phyloP scores from a whole-genome alignment of 306 rosid genomes.

The Sindora glabra region DNA sequence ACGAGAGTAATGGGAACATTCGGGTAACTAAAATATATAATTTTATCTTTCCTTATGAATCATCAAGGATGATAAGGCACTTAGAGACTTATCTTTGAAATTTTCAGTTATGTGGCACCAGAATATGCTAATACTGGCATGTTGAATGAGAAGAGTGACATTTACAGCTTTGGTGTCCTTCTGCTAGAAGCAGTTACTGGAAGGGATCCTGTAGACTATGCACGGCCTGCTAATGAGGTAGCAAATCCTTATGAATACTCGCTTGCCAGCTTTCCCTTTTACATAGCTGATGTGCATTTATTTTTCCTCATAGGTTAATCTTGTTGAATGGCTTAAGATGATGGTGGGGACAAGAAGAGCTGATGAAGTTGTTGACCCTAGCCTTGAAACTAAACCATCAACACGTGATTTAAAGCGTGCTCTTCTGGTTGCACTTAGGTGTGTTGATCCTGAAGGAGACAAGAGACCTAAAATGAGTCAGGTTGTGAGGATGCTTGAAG shows the following conservation, averaged over 20 bases:
- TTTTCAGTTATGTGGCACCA: slow-evolving; percentile 87
- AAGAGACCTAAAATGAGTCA: slow-evolving; percentile 96
- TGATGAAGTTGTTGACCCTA: slow-evolving; percentile 78
- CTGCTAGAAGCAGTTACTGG: slow-evolving; percentile 86
- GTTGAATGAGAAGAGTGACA: slow-evolving; percentile 94
- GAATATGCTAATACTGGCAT: slow-evolving; percentile 94
- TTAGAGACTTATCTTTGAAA: slow-evolving; percentile 13
- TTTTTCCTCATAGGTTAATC: slow-evolving; percentile 62
- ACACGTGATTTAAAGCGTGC: slow-evolving; percentile 70
- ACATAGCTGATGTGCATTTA: slow-evolving; percentile 8
- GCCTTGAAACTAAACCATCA: slow-evolving; percentile 71
- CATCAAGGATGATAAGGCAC: not conserved
- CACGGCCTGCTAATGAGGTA: slow-evolving; percentile 83
- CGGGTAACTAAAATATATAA: slow-evolving; percentile 45
- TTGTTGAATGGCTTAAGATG: slow-evolving; percentile 93
- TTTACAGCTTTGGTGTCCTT: slow-evolving; percentile 95
- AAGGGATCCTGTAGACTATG: slow-evolving; percentile 93
- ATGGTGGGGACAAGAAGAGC: slow-evolving; percentile 94
- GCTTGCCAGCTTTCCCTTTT: slow-evolving; percentile 4
- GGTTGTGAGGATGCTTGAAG: slow-evolving; percentile 87
- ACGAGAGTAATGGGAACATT: slow-evolving; percentile 99
- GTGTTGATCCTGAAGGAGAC: slow-evolving; percentile 82
- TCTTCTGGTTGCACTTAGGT: slow-evolving; percentile 79
- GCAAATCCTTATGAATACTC: slow-evolving; percentile 3
- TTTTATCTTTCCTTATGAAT: not conserved